Evolutionary conservation across 129 eudicot species (phyloP), one percentile per base, ranked within the genome.

Genomic region (Apium graveolens): DNA sequence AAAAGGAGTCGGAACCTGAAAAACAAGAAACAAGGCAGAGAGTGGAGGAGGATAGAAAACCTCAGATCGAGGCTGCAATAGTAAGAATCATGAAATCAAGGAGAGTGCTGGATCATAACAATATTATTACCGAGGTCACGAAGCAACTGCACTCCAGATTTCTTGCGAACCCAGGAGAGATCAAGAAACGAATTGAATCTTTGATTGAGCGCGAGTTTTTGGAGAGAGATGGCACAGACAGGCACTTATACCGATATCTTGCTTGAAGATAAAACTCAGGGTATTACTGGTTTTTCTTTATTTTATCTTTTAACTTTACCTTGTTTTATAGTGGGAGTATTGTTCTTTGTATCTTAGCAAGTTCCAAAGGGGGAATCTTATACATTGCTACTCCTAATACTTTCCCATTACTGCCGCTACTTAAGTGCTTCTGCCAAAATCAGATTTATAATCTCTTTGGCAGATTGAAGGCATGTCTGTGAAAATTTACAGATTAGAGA

Each of bases 21-120:
- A 91, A 91, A 68, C 96, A 88, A 55, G 96, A 91, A 83, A 91
- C 93, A 0, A 55, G 96, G 39, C 96, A 91, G 83, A 86, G 88
- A 74, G 96, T 91, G 84, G 96, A 91, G 80, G 96, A 91, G 84
- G 96, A 91, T 70, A 83, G 96, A 45, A 91, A 91, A 78, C 96
- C 96, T 39, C 96, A 92, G 86, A 90, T 90, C 11, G 97, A 92
- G 87, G 96, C 97, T 46, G 91, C 93, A 17, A 84, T 90, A 41
- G 97, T 90, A 73, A 82, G 97, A 79, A 92, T 90, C 44, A 92
- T 88, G 93, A 92, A 92, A 77, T 86, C 97, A 0, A 78, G 96
- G 77, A 83, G 86, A 79, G 93, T 90, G 5, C 80, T 90, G 78
- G 97, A 92, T 80, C 94, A 91, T 62, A 92, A 92, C 57, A 92